A percentile compares a stretch with the other conserved stretches of the same genome.
These are phyloP conservation scores for Cyclotella kingstonii DNA, from an alignment of 108 stramenopile genomes.

Conservation along the genomic window DNA sequence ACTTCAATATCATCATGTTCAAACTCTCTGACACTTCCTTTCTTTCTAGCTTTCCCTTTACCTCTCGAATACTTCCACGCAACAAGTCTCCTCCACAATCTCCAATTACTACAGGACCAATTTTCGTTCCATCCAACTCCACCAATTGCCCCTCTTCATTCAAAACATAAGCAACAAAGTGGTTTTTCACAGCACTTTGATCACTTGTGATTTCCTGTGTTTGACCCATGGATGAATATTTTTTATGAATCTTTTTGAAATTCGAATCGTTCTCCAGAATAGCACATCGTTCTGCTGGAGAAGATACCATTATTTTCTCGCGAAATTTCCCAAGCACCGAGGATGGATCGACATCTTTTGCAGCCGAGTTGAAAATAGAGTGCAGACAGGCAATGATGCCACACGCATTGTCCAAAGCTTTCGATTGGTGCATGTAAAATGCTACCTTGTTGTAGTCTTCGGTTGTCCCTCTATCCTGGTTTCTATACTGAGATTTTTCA, in stretches of 20 bases:
- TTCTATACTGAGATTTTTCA: conserved; percentile 28
- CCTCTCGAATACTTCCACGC: conserved; percentile 43
- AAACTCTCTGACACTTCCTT: conserved; percentile 53
- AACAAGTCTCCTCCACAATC: conserved; percentile 43
- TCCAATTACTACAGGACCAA: conserved; percentile 47
- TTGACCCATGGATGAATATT: conserved; percentile 48
- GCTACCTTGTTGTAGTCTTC: conserved; percentile 39
- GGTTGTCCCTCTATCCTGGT: conserved; percentile 28
- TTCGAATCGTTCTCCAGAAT: conserved; percentile 41
- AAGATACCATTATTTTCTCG: conserved; percentile 6
- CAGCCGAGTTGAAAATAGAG: conserved; percentile 48
- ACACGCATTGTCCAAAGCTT: conserved; percentile 56
- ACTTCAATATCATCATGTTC: conserved; percentile 60
- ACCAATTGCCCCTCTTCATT: conserved; percentile 33
- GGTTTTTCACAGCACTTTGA: conserved; percentile 52
- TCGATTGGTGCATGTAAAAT: conserved; percentile 59
- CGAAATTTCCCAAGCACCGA: conserved; percentile 40
- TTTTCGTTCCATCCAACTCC: conserved; percentile 62
- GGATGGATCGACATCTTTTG: conserved; percentile 14
- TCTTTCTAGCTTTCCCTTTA: conserved; percentile 46
- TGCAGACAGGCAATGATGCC: conserved; percentile 65
- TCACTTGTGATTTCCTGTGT: conserved; percentile 32
- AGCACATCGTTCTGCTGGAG: conserved; percentile 39
- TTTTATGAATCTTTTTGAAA: conserved; percentile 46
- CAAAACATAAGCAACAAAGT: conserved; percentile 54